phyloP scores from a whole-genome alignment of 2,329 filamentous ascomycete species.

The Cercospora zeae-maydis region DNA sequence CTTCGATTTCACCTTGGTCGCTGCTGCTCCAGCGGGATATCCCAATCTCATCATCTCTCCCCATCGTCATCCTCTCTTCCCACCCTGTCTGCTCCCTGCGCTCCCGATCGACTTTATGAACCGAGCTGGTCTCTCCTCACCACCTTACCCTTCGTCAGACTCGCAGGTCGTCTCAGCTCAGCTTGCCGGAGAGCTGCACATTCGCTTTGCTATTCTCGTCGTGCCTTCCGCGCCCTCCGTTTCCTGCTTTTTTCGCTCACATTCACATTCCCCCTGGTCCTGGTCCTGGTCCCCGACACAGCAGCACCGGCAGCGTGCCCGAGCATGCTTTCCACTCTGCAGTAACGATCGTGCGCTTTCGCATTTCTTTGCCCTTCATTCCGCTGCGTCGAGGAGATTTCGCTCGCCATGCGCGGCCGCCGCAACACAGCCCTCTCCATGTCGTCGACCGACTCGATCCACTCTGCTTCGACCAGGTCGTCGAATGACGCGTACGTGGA shows the following conservation, averaged over 20 bases:
- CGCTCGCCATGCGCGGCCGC: constrained; percentile 43
- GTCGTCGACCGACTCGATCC: constrained; percentile 59
- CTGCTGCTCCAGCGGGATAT: not conserved
- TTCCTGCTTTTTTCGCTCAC: not conserved
- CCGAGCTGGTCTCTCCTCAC: constrained; percentile 7
- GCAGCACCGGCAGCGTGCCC: not conserved
- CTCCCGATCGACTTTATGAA: not conserved
- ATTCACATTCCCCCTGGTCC: too few species aligned
- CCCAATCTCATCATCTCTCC: not conserved
- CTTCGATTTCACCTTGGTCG: not conserved
- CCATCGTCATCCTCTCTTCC: not conserved
- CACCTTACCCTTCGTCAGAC: not conserved
- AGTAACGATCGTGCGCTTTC: not conserved
- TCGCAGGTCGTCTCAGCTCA: constrained; percentile 5
- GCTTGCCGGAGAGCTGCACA: constrained; percentile 10
- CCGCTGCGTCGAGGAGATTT: not conserved
- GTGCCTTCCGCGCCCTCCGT: not conserved
- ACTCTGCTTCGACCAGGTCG: constrained; percentile 68
- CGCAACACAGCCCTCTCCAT: constrained; percentile 48
- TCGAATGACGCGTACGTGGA: constrained; percentile 60
- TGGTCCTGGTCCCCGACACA: not conserved
- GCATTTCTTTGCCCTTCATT: not conserved
- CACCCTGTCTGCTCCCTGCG: not conserved
- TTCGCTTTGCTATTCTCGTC: constrained; percentile 13
- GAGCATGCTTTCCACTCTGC: not conserved